Percentiles rank a stretch among this genome's conserved stretches.
Evolutionary conservation across 257 asterid genomes (phyloP).

Genomic region (Orobanche coerulescens): DNA sequence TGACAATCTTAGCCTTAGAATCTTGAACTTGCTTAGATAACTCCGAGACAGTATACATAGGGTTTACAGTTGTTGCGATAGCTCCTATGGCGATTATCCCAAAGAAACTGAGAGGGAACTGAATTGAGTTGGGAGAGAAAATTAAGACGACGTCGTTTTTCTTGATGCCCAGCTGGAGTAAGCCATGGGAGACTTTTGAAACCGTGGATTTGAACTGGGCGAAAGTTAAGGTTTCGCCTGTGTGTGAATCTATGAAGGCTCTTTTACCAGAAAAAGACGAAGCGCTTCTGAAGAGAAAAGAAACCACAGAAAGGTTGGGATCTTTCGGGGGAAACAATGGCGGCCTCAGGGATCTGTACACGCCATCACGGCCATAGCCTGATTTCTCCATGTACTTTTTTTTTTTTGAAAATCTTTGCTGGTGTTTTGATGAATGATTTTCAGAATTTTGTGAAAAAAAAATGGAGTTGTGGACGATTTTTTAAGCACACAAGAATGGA

Average conservation of each 20-base stretch:
- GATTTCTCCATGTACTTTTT: constrained; percentile 64
- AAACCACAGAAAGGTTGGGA: constrained; percentile 48
- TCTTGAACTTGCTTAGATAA: constrained; percentile 69
- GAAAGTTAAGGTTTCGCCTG: constrained; percentile 45
- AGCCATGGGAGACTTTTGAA: constrained; percentile 45
- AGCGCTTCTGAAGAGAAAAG: constrained; percentile 68
- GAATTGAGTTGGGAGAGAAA: constrained; percentile 65
- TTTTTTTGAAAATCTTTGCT: too few species aligned
- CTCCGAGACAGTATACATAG: constrained; percentile 58
- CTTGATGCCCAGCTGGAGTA: constrained; percentile 51
- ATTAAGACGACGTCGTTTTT: constrained; percentile 68
- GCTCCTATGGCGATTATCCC: constrained; percentile 65
- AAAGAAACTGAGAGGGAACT: constrained; percentile 56
- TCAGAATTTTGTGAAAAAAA: neutral
- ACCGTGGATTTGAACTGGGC: constrained; percentile 50
- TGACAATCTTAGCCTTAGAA: constrained; percentile 57
- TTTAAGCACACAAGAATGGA: neutral
- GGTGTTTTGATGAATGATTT: neutral
- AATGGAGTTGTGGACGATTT: neutral
- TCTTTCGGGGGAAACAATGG: constrained; percentile 41
- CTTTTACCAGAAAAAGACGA: constrained; percentile 56
- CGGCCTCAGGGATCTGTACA: constrained; percentile 68
- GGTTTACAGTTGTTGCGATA: constrained; percentile 78
- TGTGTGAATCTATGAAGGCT: constrained; percentile 49
- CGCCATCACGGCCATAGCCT: constrained; percentile 87